Conservation (phyloP, 257 asterid genomes). For the Cynanchum wilfordii region DNA sequence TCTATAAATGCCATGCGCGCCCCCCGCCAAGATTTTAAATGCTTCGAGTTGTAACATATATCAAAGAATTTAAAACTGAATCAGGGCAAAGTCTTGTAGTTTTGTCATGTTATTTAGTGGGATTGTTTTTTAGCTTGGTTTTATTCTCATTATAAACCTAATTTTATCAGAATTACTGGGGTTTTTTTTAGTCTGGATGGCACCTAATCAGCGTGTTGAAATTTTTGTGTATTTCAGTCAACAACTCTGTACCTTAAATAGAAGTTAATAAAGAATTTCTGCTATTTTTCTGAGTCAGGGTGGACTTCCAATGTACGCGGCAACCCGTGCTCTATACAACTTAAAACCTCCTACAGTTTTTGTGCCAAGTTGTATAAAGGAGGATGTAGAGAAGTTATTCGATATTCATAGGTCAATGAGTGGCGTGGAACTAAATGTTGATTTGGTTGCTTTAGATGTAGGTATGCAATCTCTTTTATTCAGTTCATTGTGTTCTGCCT, state of each 20-base stretch:
- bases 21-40: neutral
- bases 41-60: neutral
- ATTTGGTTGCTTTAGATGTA: slow-evolving; percentile 79
- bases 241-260: neutral
- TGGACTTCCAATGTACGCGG: slow-evolving; percentile 96
- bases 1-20: neutral
- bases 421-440: slow-evolving; percentile 66
- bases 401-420: slow-evolving; percentile 82
- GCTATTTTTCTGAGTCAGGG: slow-evolving; percentile 53
- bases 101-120: neutral
- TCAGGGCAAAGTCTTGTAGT: neutral
- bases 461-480: slow-evolving; percentile 39
- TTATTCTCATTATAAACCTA: neutral
- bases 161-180: neutral
- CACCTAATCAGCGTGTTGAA: neutral
- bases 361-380: slow-evolving; percentile 82
- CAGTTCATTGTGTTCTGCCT: slow-evolving; percentile 5
- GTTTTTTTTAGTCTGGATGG: neutral
- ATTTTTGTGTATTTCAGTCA: neutral
- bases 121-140: neutral
- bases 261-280: slow-evolving; percentile 12
- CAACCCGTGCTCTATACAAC: slow-evolving; percentile 83
- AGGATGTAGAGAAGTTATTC: slow-evolving; percentile 69
- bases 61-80: neutral
- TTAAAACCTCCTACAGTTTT: slow-evolving; percentile 87